Base-by-base conservation (phyloP, 2,329 filamentous ascomycete genomes). In the Xylaria sp. region DNA sequence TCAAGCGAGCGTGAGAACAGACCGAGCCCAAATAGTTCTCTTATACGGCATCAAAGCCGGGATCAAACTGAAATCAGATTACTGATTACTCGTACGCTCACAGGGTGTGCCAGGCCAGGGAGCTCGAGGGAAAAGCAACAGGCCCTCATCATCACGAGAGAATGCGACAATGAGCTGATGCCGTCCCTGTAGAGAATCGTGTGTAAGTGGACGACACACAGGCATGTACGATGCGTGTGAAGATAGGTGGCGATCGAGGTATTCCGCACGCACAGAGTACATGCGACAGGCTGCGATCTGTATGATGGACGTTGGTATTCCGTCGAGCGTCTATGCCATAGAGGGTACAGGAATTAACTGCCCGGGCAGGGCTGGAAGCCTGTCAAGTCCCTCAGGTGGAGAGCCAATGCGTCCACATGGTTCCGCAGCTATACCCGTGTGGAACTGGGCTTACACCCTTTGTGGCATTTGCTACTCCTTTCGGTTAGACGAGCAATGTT, bases 101-200 rank as follows among this genome's bases (percentile, higher is more conserved):
- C 59, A 66, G 60, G 65, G 8, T 63, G 49, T 42, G 13, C 13
- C 37, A 42, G 37, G 13, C 59, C 58, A 65, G 62, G 60, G 68
- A 65, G 62, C 62, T 60, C 61, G 62, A 64, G 55, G 51, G 61
- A 61, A 35, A 64, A 60, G 50, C 54, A 62, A 59, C 52, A 57
- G 57, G 54, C 50, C 55, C 56, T 54, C 34, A 16, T 16, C 16
- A 16, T 16, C 16, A 62, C 66, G 57, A 58, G 59, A 61, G 68
- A 63, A 66, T 67, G 67, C 64, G 57, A 61, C 53, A 30, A 58
- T 51, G 58, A 62, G 62, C 57, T 54, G 65, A 66, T 62, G 60
- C 59, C 23, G 23, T 30, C 23, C 23, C 4, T 62, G 58, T 63
- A 64, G 59, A 47, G n/a, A n/a, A 2, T 46, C 42, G 42, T 46